Conservation (phyloP, 148 eudicot genomes). For the Suaeda aralocaspica region DNA sequence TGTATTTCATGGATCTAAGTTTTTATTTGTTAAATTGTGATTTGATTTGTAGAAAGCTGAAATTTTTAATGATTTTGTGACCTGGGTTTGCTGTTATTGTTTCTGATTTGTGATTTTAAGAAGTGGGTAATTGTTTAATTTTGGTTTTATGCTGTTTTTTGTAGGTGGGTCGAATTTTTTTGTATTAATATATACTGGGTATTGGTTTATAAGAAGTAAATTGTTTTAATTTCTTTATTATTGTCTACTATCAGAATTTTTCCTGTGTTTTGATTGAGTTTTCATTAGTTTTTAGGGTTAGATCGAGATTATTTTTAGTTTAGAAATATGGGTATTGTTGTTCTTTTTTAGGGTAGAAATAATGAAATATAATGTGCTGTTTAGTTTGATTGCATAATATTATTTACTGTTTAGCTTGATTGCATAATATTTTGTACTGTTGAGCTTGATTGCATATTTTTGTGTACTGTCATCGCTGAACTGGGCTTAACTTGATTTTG, state of each 20-base stretch:
- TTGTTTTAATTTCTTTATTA: background rate
- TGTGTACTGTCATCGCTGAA: too few species aligned
- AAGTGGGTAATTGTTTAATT: slow-evolving; percentile 25
- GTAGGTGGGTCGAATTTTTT: slow-evolving; percentile 13
- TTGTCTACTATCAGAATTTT: background rate
- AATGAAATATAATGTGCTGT: too few species aligned
- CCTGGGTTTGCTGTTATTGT: background rate
- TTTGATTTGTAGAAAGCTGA: background rate
- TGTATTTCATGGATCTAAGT: slow-evolving; percentile 22
- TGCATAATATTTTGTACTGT: too few species aligned
- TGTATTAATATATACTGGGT: background rate
- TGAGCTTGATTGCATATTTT: too few species aligned
- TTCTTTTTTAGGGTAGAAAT: too few species aligned
- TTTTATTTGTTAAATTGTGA: background rate
- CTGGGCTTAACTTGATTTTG: background rate
- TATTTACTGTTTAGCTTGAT: too few species aligned
- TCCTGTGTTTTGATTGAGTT: slow-evolving; percentile 18
- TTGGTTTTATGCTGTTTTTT: background rate
- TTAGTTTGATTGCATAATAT: too few species aligned
- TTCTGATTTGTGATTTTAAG: slow-evolving; percentile 17
- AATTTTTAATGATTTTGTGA: background rate
- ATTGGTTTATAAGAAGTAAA: background rate
- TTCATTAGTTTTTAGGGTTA: slow-evolving; percentile 3
- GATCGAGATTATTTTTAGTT: slow-evolving; percentile 8
- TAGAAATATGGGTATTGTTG: background rate